Conservation (phyloP, 371 early-diverging fungal genomes). For the Apophysomyces ossiformis region DNA sequence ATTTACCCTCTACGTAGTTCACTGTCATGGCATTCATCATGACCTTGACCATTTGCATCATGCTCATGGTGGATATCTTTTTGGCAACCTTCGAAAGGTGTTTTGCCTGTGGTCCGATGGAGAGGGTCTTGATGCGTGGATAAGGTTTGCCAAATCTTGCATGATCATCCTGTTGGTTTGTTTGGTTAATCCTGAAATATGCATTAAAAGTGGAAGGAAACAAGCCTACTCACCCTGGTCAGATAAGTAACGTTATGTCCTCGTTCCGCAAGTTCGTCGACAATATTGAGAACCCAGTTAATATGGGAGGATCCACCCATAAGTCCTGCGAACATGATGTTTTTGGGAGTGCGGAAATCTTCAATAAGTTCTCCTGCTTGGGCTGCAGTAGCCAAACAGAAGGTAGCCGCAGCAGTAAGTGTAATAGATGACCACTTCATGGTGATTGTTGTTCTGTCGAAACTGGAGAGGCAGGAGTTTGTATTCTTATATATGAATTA, state of each 20-base stretch:
- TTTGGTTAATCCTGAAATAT: neutral
- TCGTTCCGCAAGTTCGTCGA: constrained; percentile 12
- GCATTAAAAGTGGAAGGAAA: neutral
- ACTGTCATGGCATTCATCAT: neutral
- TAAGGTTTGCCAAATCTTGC: constrained; percentile 19
- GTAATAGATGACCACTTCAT: constrained; percentile 5
- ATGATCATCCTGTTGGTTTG: constrained; percentile 25
- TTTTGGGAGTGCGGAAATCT: constrained; percentile 15
- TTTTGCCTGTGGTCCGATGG: constrained; percentile 18
- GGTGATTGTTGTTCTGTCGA: neutral
- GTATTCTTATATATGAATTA: neutral
- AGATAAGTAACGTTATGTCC: constrained; percentile 16
- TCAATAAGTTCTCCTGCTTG: neutral
- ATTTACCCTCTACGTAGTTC: neutral
- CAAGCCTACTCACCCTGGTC: constrained; percentile 4
- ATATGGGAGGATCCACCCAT: constrained; percentile 21
- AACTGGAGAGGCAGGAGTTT: neutral
- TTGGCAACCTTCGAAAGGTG: neutral
- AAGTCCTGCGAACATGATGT: constrained; percentile 11
- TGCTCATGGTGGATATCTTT: neutral
- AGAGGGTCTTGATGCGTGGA: constrained; percentile 16
- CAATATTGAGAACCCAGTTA: constrained; percentile 13
- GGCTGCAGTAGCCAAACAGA: neutral
- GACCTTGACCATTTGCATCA: neutral
- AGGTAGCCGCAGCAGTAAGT: neutral